Evolutionary conservation across 75 land plant species (phyloP), one percentile per base, ranked within the genome.

Genomic region (Azolla pinnata): DNA sequence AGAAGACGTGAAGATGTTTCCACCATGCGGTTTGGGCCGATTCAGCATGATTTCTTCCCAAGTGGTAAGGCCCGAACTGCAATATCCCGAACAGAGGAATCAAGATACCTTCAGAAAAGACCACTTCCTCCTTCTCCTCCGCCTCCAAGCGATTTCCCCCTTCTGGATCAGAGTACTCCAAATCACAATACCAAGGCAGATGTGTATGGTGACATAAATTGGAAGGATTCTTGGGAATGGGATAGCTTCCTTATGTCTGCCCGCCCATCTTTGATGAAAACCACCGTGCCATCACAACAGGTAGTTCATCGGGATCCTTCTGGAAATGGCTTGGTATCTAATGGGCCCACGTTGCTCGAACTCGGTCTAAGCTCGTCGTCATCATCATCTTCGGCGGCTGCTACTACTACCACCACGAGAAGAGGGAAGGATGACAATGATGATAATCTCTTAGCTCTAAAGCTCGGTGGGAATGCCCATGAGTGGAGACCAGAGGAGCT

Each of bases 391-490:
- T 35, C 12, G 12, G 12, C 12, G 40, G 12, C 10, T 35, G 10
- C 5, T 5, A 35, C 40, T 35, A 5, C 40, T 12, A 5, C 12
- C 10, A 35, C 5, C 40, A 7, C 40, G 53, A 35, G 76, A 74
- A 27, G 73, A 69, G 16, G 74, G 69, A 29, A 62, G 59, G 20
- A 17, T 10, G 14, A 28, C 26, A 73, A 62, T 3, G 81, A 57
- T 48, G 67, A 31, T 17, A 67, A 65, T 27, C 60, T 60, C 23
- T 74, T 85, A 9, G 45, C 57, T 54, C 57, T 90, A 65, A 90
- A 79, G 70, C 84, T 90, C 38, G 96, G 96, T 25, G 83, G 80
- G 67, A 56, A 26, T 61, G 61, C 31, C 38, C 72, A 1, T 10
- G 31, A 38, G 8, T 49, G 1, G 77, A 70, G 44, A 60, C 60